phyloP scores from a whole-genome alignment of 1,139 yeast species.

The Candida frijolesensis region DNA sequence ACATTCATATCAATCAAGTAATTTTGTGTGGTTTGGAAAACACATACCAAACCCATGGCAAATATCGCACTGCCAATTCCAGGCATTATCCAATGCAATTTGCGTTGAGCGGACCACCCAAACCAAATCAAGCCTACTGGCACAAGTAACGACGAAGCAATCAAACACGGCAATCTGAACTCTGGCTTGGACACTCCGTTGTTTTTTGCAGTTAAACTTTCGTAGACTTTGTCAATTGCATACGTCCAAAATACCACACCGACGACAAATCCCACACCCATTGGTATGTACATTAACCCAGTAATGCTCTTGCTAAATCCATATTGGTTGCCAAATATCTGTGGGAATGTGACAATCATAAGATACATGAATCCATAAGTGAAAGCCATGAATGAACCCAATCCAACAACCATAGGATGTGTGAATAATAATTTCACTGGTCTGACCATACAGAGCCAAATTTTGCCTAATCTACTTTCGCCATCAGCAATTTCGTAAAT shows the following conservation, averaged over 20 bases:
- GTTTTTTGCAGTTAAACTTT: conserved; percentile 29
- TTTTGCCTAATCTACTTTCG: conserved; percentile 33
- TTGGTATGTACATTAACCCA: conserved; percentile 48
- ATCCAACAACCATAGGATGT: conserved; percentile 49
- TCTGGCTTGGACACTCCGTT: conserved; percentile 46
- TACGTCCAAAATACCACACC: conserved; percentile 46
- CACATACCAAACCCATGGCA: conserved; percentile 48
- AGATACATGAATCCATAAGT: conserved; percentile 51
- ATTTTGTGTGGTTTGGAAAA: conserved; percentile 45
- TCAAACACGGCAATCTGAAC: conserved; percentile 44
- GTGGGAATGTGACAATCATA: conserved; percentile 48
- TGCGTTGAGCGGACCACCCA: conserved; percentile 48
- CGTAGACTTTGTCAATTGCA: conserved; percentile 34
- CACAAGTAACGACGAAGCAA: conserved; percentile 37
- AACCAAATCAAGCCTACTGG: conserved; percentile 49
- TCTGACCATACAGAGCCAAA: conserved; percentile 37
- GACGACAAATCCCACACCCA: conserved; percentile 46
- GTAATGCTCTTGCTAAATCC: conserved; percentile 37
- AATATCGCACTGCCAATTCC: conserved; percentile 46
- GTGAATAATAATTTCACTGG: conserved; percentile 43
- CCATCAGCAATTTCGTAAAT: conserved; percentile 45
- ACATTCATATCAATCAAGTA: conserved; percentile 50
- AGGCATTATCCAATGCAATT: conserved; percentile 51
- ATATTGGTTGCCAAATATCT: conserved; percentile 34
- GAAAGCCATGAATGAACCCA: conserved; percentile 50